Evolutionary conservation across 139 green algal species (phyloP).

Genomic region (Volvox reticuliferus): DNA sequence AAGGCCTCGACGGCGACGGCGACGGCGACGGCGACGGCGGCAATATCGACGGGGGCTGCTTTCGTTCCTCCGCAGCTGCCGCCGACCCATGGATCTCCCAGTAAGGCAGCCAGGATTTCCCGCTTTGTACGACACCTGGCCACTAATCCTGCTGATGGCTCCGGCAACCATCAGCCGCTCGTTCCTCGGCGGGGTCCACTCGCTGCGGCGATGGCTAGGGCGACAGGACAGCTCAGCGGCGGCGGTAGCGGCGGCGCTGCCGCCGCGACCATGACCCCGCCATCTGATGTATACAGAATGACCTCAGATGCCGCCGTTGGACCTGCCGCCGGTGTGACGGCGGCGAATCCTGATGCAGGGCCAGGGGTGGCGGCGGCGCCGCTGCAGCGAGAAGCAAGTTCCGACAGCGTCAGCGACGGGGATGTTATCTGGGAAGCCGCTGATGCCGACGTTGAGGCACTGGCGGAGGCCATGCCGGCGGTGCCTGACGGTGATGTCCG

Average conservation of each 20-base stretch:
- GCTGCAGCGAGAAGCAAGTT: too few relatives aligned
- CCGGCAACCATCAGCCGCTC: neutral
- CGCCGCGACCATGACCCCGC: neutral
- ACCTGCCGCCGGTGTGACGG: neutral
- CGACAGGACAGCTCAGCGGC: neutral
- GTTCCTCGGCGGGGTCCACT: conserved; percentile 18
- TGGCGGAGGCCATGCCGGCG: conserved; percentile 7
- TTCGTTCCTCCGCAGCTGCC: neutral
- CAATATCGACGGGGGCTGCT: neutral
- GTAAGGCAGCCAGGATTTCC: neutral
- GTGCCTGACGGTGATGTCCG: neutral
- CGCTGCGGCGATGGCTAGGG: neutral
- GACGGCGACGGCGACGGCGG: neutral
- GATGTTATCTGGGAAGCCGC: conserved; percentile 34
- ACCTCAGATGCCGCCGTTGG: neutral
- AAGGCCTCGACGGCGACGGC: too few relatives aligned
- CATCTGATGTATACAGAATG: too few relatives aligned
- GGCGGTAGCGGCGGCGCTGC: neutral
- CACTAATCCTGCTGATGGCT: neutral
- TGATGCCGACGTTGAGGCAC: neutral
- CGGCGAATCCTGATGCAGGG: neutral
- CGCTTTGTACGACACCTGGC: neutral
- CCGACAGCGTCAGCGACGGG: conserved; percentile 25
- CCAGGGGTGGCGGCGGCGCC: neutral
- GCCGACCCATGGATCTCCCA: neutral